Evolutionary conservation across 2,329 filamentous ascomycete species (phyloP), one percentile per base, ranked within the genome.

Genomic region (Arthrobotrys pseudoclavata): DNA sequence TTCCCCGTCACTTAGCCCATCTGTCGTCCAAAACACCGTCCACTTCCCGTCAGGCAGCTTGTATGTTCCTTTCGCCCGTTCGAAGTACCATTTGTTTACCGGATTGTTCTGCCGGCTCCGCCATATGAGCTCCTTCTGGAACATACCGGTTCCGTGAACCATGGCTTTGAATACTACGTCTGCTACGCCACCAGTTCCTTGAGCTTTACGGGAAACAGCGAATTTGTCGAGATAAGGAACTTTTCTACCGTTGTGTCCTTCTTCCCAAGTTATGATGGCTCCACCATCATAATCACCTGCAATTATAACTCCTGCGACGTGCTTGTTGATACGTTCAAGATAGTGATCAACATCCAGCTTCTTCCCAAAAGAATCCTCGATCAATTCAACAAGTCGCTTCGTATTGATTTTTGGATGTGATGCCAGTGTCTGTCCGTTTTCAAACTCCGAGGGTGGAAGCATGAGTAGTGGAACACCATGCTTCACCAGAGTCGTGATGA

Each of bases 31-130:
- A 82, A 99, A 99, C 94, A 98, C 97, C 2, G 94, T 93, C 96
- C 96, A 99, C 80, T 94, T 91, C 53, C 89, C 92, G n/a, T 88
- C 89, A 0, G 88, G 87, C 42, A 99, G 85, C 84, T 96, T 96
- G 87, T 91, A 92, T 1, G 91, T 94, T 0, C 96, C 96, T 57
- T 88, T 86, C 1, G 92, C 93, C 57, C 96, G 88, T 84, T 99
- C 96, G 84, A 98, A 97, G 83, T 99, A 99, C 96, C 96, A 99
- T 83, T 97, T 97, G 83, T 99, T 99, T 3, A 99, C 96, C 0
- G 94, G 95, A 82, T 99, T 98, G 82, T 94, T 89, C 82, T 91
- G 91, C 63, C 96, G 87, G 83, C 92, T 96, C 70, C 94, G 87
- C 96, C 96, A 99, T 82, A 94, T 96, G 1, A 98, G 76, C 61